Evolutionary conservation across 2,329 filamentous ascomycete species (phyloP).

Genomic region (Trichoderma harzianum): DNA sequence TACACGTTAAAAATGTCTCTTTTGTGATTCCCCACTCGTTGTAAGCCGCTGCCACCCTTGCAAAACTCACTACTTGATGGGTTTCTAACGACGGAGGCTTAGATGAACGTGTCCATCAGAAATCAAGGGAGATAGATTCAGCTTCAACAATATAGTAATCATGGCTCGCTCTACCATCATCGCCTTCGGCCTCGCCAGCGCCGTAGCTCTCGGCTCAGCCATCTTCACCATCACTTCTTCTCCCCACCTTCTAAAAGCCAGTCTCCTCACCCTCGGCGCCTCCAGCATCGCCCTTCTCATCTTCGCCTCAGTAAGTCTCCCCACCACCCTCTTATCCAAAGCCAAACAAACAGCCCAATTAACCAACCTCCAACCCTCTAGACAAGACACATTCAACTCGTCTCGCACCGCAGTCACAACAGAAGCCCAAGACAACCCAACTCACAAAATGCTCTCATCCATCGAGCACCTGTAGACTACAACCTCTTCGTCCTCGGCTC

Average conservation of each 20-base stretch:
- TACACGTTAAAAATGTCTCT: not conserved
- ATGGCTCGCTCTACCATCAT: not conserved
- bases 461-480: constrained; percentile 39
- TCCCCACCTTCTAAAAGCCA: not conserved
- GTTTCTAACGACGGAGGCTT: not conserved
- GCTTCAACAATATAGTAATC: not conserved
- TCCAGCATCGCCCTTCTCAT: constrained; percentile 25
- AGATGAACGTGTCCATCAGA: constrained; percentile 1
- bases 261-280: constrained; percentile 21
- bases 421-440: constrained; percentile 17
- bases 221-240: not conserved
- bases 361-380: constrained; percentile 17
- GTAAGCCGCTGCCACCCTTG: not conserved
- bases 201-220: not conserved
- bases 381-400: constrained; percentile 32
- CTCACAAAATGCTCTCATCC: constrained; percentile 15
- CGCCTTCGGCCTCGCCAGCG: not conserved
- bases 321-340: not conserved
- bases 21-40: not conserved
- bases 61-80: not conserved
- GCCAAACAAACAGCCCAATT: not conserved
- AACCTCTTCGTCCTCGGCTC: constrained; percentile 83
- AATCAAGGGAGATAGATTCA: not conserved
- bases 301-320: constrained; percentile 30
- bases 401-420: constrained; percentile 21